Evolutionary conservation across 139 green algal genomes (phyloP).

Genomic region (Chlamydomonas schloesseri): DNA sequence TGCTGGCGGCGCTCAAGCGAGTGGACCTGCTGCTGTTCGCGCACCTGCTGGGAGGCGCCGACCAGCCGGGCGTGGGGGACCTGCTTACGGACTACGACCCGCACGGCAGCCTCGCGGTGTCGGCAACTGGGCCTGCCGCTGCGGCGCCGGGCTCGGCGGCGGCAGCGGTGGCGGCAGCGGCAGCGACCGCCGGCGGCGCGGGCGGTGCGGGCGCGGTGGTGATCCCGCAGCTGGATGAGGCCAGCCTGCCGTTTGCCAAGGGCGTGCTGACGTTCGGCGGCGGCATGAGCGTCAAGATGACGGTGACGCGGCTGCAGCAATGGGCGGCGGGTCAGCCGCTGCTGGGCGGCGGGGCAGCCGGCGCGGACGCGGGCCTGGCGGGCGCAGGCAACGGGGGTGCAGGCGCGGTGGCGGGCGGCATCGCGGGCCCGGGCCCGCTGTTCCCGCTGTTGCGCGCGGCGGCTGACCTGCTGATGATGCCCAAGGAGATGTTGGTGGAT

Average conservation of each 20-base stretch:
- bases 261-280: conserved; percentile 78
- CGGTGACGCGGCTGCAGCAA: conserved; percentile 64
- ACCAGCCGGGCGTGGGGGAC: conserved; percentile 8
- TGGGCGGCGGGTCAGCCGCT: conserved; percentile 50
- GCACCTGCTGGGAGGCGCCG: conserved; percentile 56
- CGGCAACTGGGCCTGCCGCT: too few species aligned
- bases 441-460: conserved; percentile 82
- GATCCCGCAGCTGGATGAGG: conserved; percentile 59
- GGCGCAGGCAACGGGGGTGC: background rate
- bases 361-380: background rate
- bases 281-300: conserved; percentile 84
- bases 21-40: conserved; percentile 80
- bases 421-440: conserved; percentile 44
- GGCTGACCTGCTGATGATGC: conserved; percentile 91
- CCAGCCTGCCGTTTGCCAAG: conserved; percentile 72
- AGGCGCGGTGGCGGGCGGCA: background rate
- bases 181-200: background rate
- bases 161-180: background rate
- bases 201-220: background rate
- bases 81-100: conserved; percentile 45
- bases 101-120: background rate
- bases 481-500: conserved; percentile 70
- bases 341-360: background rate
- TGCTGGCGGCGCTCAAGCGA: conserved; percentile 72
- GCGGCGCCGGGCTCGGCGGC: too few species aligned